Base-by-base conservation (phyloP, 176 grass and related monocot species). In the Bothriochloa decipiens region DNA sequence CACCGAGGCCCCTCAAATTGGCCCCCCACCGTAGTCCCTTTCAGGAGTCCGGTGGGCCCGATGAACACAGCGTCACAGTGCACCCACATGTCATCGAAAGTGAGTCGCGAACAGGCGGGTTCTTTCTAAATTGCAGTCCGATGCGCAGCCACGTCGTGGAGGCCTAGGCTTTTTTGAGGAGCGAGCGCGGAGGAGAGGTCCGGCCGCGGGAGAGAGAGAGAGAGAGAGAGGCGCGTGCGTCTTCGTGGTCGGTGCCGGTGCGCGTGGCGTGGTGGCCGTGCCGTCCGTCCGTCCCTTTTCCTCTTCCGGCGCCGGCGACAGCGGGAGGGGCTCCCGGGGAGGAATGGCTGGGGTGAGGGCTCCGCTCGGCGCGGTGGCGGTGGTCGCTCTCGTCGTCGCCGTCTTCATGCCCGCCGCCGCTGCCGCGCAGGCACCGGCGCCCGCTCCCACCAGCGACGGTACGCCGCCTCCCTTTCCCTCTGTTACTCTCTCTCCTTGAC, bases 391-490 rank as follows among this genome's bases (percentile, higher is more conserved):
- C 86, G 29, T 83, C 64, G 78, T 82, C 83, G 88, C 63, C 52
- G 81, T 82, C 72, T 75, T 86, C 65, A 69, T 86, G 83, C 83
- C 83, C 4, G 86, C 81, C 29, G 84, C 76, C 29, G 70, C 74
- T 1, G 75, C 55, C 11, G 80, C 81, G 20, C 83, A 82, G 45
- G 88, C 82, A 0, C 88, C 88, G 41, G 83, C 83, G 65, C 83
- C 88, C 11, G 88, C 88, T 55, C 78, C 88, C 40, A 39, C 53
- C 77, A 82, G 89, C 86, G 89, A 88, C 82, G 85, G 81, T 90
- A 60, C 75, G 83, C 42, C 4, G 6, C 17, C 4, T 42, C 45
- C 1, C 22, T 15, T 0, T 0, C 8, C 6, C 4, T 13, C 3
- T 4, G n/a, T n/a, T n/a, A n/a, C 18, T 4, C n/a, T 28, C n/a